Percentiles rank a stretch among this genome's conserved stretches.
These are phyloP conservation scores for Pueraria montana DNA, from an alignment of 306 rosid species.

Conservation along the genomic window DNA sequence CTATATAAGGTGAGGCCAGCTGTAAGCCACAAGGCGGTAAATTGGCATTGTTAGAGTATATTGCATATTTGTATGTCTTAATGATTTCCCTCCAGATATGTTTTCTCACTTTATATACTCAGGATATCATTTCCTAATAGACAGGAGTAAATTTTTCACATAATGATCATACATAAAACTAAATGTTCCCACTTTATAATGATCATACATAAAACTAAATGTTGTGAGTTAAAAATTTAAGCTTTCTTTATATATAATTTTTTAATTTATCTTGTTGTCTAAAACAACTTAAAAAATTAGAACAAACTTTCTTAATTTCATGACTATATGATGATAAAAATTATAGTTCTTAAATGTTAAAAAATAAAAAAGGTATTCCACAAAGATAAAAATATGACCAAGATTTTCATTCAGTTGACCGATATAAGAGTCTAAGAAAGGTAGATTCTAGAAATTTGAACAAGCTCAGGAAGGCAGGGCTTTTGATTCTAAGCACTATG, in stretches of 20 bases:
- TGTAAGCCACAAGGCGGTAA: background rate
- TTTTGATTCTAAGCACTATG: conserved; percentile 18
- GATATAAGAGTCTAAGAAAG: background rate
- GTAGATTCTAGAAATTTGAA: conserved; percentile 24
- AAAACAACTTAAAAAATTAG: background rate
- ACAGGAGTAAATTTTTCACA: background rate
- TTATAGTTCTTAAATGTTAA: conserved; percentile 9
- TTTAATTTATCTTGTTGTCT: background rate
- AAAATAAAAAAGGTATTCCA: conserved; percentile 1
- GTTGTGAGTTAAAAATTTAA: background rate
- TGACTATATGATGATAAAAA: background rate
- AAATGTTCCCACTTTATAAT: too few relatives aligned
- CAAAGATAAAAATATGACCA: background rate
- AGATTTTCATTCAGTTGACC: conserved; percentile 21
- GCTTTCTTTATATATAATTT: background rate
- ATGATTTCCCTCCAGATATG: too few relatives aligned
- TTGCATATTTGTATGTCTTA: background rate
- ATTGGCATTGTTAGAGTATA: background rate
- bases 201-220: background rate
- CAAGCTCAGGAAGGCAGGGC: conserved; percentile 21
- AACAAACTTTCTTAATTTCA: background rate
- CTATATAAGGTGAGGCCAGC: background rate
- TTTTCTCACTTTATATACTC: background rate
- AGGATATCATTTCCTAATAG: background rate
- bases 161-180: too few relatives aligned